Percentiles rank a stretch among this genome's conserved stretches.
These are phyloP conservation scores for Quambalaria eucalypti DNA, from an alignment of 1,284 basidiomycete species.

Conservation along the genomic window DNA sequence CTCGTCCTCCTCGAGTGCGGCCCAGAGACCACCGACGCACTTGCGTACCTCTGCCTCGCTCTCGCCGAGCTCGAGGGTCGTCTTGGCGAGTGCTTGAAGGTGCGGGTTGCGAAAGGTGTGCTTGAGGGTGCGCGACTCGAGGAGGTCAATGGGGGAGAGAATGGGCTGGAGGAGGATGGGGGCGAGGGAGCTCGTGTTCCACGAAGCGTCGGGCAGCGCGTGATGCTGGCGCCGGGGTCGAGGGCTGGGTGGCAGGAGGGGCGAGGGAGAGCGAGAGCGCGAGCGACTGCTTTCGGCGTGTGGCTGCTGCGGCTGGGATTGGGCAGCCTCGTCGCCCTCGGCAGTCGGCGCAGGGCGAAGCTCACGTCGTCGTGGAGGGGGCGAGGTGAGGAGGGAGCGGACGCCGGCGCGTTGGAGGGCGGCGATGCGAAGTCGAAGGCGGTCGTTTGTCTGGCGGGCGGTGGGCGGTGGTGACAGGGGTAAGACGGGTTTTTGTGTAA, in stretches of 20 bases:
- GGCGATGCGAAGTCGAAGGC: conserved; percentile 6
- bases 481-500: background rate
- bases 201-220: background rate
- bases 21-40: conserved; percentile 39
- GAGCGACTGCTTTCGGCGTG: background rate
- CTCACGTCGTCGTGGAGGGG: conserved; percentile 3
- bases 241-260: background rate
- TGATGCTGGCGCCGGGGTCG: background rate
- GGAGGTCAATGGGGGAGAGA: conserved; percentile 29
- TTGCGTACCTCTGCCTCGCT: conserved; percentile 38
- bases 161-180: conserved; percentile 41
- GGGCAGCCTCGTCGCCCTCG: too few species aligned
- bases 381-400: conserved; percentile 5
- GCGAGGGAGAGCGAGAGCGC: background rate
- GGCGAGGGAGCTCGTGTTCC: conserved; percentile 35
- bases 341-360: too few species aligned
- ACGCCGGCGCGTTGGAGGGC: conserved; percentile 12
- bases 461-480: too few species aligned
- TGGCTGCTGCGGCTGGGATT: background rate
- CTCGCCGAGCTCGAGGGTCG: conserved; percentile 42
- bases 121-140: conserved; percentile 39
- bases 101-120: conserved; percentile 45
- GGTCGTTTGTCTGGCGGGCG: conserved; percentile 6
- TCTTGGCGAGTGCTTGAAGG: conserved; percentile 39
- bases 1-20: conserved; percentile 23